These are phyloP conservation scores for Fomitopsis pulvina DNA, from an alignment of 768 basidiomycete genomes.

Conservation along the genomic window DNA sequence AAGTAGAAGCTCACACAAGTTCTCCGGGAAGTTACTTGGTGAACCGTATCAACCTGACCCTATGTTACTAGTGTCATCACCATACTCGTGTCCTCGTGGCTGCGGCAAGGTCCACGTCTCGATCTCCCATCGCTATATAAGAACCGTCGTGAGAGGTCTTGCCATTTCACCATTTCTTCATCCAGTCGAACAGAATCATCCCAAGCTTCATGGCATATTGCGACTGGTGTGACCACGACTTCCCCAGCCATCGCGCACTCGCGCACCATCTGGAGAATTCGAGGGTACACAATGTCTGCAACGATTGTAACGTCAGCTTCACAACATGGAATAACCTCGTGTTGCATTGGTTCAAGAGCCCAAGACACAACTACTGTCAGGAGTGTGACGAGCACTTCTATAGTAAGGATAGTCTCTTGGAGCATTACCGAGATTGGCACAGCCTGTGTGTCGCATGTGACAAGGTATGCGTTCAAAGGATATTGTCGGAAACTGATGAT, in stretches of 20 bases:
- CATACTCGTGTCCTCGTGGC: too few species aligned
- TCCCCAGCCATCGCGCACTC: slow-evolving; percentile 16
- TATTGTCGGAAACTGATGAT: too few species aligned
- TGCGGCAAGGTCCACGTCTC: too few species aligned
- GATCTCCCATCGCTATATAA: too few species aligned
- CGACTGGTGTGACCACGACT: slow-evolving; percentile 20
- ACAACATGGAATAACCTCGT: slow-evolving; percentile 27
- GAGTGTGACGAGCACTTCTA: slow-evolving; percentile 42
- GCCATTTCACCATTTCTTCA: too few species aligned
- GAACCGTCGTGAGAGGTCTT: too few species aligned
- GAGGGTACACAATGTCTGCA: slow-evolving; percentile 37
- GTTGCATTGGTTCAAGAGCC: slow-evolving; percentile 48
- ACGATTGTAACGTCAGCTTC: slow-evolving; percentile 42
- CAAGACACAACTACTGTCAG: slow-evolving; percentile 45
- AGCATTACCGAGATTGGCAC: slow-evolving; percentile 31
- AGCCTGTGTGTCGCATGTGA: slow-evolving; percentile 39
- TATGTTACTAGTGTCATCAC: too few species aligned
- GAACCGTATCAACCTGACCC: too few species aligned
- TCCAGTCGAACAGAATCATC: too few species aligned
- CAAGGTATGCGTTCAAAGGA: slow-evolving; percentile 6
- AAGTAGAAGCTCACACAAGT: too few species aligned
- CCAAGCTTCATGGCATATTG: slow-evolving; percentile 24
- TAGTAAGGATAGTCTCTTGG: slow-evolving; percentile 24
- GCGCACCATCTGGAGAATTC: slow-evolving; percentile 23
- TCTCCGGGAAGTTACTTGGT: too few species aligned